phyloP scores from a whole-genome alignment of 768 basidiomycete species.

The Melanogaster broomeanus region DNA sequence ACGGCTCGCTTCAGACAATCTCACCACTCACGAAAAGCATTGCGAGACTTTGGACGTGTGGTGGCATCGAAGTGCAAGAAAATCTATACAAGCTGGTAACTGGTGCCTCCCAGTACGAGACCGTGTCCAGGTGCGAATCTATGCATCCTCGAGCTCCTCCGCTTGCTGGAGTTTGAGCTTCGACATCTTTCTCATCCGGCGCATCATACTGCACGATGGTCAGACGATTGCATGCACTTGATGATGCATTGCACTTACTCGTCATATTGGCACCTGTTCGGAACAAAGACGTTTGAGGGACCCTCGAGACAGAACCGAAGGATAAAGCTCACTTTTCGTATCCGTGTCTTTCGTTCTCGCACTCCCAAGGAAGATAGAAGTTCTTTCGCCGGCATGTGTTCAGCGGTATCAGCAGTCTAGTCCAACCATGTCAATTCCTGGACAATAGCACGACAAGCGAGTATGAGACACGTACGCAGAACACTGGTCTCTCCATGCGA shows the following conservation, averaged over 20 bases:
- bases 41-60: not conserved
- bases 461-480: slow-evolving; percentile 69
- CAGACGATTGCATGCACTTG: not conserved
- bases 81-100: slow-evolving; percentile 9
- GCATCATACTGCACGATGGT: slow-evolving; percentile 62
- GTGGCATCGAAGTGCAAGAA: not conserved
- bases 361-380: slow-evolving; percentile 88
- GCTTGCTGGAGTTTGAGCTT: slow-evolving; percentile 61
- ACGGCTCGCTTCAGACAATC: slow-evolving; percentile 1
- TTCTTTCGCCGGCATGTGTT: slow-evolving; percentile 83
- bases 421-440: slow-evolving; percentile 8
- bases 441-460: not conserved
- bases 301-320: not conserved
- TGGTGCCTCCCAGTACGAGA: slow-evolving; percentile 10
- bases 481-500: slow-evolving; percentile 88
- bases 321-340: slow-evolving; percentile 74
- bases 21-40: slow-evolving; percentile 17
- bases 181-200: slow-evolving; percentile 83
- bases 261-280: slow-evolving; percentile 85
- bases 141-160: slow-evolving; percentile 37
- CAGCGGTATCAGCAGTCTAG: slow-evolving; percentile 81
- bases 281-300: not conserved
- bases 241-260: slow-evolving; percentile 59
- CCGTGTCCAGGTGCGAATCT: slow-evolving; percentile 12
- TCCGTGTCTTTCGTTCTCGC: slow-evolving; percentile 82